Evolutionary conservation across 2,329 filamentous ascomycete genomes (phyloP).

Genomic region (Ophiobolus disseminans): DNA sequence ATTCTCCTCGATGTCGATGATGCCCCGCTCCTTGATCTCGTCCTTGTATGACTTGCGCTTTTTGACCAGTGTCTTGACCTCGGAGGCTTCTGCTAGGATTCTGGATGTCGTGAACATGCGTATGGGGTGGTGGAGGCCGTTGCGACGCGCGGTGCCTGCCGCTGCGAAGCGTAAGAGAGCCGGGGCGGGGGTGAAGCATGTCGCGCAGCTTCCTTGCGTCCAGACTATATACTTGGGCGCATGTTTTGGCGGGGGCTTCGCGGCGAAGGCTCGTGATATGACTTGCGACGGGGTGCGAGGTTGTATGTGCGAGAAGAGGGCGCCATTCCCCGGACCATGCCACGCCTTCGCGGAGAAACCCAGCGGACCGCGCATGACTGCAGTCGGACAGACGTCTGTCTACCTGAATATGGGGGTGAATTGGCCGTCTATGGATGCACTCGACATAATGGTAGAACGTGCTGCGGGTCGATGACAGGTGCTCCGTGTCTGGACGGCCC

Average conservation of each 20-base stretch:
- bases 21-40: conserved; percentile 48
- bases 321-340: conserved; percentile 43
- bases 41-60: conserved; percentile 47
- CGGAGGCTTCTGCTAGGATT: conserved; percentile 32
- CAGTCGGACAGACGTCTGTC: conserved; percentile 25
- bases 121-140: conserved; percentile 32
- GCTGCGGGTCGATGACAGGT: conserved; percentile 16
- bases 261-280: conserved; percentile 25
- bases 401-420: conserved; percentile 28
- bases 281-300: conserved; percentile 26
- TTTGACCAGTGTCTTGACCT: conserved; percentile 22
- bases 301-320: conserved; percentile 43
- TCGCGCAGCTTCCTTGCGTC: conserved; percentile 10
- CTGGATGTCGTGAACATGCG: conserved; percentile 40
- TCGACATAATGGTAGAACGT: conserved; percentile 30
- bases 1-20: conserved; percentile 45
- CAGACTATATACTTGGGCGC: neutral
- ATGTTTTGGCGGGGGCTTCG: conserved; percentile 10
- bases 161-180: conserved; percentile 20
- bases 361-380: conserved; percentile 46
- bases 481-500: conserved; percentile 14
- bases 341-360: conserved; percentile 43
- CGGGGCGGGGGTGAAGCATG: conserved; percentile 20
- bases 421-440: conserved; percentile 21
- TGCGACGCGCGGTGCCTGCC: conserved; percentile 30